Evolutionary conservation across 495 filamentous ascomycete species (phyloP).

Genomic region (Thozetella sp.): DNA sequence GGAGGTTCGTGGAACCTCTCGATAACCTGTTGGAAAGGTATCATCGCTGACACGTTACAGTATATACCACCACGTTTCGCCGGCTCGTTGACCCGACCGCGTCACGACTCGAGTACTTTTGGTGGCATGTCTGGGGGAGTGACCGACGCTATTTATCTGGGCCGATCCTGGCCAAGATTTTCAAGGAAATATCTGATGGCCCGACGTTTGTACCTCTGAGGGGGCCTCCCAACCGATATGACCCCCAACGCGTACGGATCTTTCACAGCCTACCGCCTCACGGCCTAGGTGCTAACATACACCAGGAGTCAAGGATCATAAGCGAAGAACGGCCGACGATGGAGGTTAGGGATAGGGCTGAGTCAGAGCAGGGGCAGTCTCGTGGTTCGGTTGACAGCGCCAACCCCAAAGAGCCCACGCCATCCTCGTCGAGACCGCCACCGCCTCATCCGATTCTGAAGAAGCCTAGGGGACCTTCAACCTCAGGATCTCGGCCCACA

Average conservation of each 20-base stretch:
- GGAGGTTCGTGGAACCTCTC: slow-evolving; percentile 37
- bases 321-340: not conserved
- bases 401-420: slow-evolving; percentile 22
- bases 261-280: not conserved
- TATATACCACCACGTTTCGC: slow-evolving; percentile 53
- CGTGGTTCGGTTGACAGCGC: not conserved
- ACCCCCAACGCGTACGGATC: slow-evolving; percentile 35
- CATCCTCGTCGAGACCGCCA: slow-evolving; percentile 27
- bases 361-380: slow-evolving; percentile 2
- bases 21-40: not conserved
- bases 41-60: slow-evolving; percentile 27
- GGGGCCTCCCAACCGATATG: slow-evolving; percentile 42
- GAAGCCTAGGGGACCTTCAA: slow-evolving; percentile 51
- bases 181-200: slow-evolving; percentile 48
- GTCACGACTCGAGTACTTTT: slow-evolving; percentile 55
- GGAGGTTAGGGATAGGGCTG: not conserved
- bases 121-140: slow-evolving; percentile 60
- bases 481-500: slow-evolving; percentile 48
- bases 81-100: slow-evolving; percentile 53
- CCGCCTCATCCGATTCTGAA: slow-evolving; percentile 53
- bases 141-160: slow-evolving; percentile 44
- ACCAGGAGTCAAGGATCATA: not conserved
- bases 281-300: slow-evolving; percentile 9
- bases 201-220: slow-evolving; percentile 47
- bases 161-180: slow-evolving; percentile 44